Base-by-base conservation (phyloP, 345 rosid species). In the Toxicodendron radicans region DNA sequence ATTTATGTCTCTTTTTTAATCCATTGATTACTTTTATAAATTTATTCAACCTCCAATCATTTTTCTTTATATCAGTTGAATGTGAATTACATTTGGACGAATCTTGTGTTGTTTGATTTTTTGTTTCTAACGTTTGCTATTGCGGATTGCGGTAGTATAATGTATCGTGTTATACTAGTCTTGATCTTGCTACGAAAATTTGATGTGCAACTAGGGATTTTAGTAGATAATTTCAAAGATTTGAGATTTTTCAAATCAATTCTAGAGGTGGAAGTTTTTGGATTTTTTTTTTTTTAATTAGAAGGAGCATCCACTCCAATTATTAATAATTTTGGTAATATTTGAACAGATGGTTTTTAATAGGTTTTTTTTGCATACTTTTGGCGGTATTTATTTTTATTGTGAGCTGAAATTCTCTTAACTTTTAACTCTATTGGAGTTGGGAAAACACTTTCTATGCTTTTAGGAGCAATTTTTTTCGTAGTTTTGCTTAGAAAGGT, bases 1-100 rank as follows among this genome's bases (percentile, higher is more conserved):
- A 9, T 33, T 16, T 11, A 57, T 49, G 64, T 72, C 71, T 62
- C 57, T 58, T 52, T 43, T 14, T 43, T 58, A 21, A 45, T 71
- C 57, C 7, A 45, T 58, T 13, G 57, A 18, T 64, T 64, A 64
- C 49, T 35, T 41, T 45, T 46, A 10, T 23, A 33, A 23, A 35
- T 63, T 17, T 18, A 63, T 63, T 17, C 1, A 63, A 41, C 46
- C 27, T 63, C 67, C 14, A 63, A 2, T 16, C 7, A 33, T 1
- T 38, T 63, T 59, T 51, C 54, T 5, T 51, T 56, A 53, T 13
- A 6, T 20, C 23, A 0, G 43, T 14, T 7, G 14, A 45, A 45
- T 18, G 27, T n/a, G 10, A 24, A 17, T 21, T 43, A 53, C 20
- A 14, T 30, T 58, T 8, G 62, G 41, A 38, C 43, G 16, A 53